Base-by-base conservation (phyloP, 2,329 filamentous ascomycete species). In the Dactylonectria estremocensis region DNA sequence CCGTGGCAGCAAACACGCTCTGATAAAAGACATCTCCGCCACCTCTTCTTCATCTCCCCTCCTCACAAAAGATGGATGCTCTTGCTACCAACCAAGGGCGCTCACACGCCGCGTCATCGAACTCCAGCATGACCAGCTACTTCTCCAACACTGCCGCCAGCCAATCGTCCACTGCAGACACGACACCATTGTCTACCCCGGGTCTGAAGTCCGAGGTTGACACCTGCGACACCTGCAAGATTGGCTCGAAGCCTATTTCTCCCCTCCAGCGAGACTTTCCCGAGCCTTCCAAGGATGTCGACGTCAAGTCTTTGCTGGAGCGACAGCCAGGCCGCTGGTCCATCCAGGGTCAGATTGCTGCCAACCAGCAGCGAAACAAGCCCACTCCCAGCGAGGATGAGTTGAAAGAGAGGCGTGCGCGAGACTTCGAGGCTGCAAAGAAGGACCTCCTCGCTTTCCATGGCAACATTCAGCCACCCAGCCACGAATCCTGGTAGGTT, bases 371-470 rank as follows among this genome's bases (percentile, higher is more conserved):
- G 77, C 67, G 72, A 69, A 65, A 68, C 49, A 72, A 76, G 54
- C 54, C 66, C 16, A 40, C 66, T 16, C 61, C 50, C 18, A 71
- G 58, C 24, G 74, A 72, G 13, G 64, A 79, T 18, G 69, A 77
- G 43, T 74, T 79, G 65, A 76, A 79, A 52, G 81, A 82, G 52
- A 76, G 78, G 65, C 78, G 80, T 45, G 77, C 77, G 16, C 77
- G 76, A 66, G 81, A 83, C 52, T 80, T 88, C 45, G 84, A 85
- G 59, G 80, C 81, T 40, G 81, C 81, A 31, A 89, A 89, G 81
- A 78, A 75, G 66, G 80, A 86, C 37, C 78, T 89, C 16, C 80
- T 85, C 16, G 80, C 80, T 53, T 80, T 80, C 35, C 79, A 80
- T 61, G 76, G 73, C 28, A 68, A 75, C 46, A 65, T 77, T 28